A percentile compares a stretch with the other conserved stretches of the same genome.
These are phyloP conservation scores for Cairneyella variabilis DNA, from an alignment of 495 filamentous ascomycete species.

Conservation along the genomic window DNA sequence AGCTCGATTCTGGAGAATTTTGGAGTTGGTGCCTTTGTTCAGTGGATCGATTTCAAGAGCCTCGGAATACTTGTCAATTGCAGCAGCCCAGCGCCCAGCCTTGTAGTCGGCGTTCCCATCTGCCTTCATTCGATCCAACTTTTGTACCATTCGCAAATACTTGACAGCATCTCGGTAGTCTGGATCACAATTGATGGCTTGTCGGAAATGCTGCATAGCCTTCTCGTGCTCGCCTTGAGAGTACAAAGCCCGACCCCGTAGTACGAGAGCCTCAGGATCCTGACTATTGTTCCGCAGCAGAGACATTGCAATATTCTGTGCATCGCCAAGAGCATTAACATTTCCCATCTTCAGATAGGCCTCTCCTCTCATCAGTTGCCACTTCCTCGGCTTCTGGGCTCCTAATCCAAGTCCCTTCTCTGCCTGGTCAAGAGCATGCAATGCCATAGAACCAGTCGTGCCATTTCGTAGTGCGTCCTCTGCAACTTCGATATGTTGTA, in stretches of 20 bases:
- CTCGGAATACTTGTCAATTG: constrained; percentile 77
- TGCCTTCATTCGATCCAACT: constrained; percentile 89
- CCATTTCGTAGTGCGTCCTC: constrained; percentile 69
- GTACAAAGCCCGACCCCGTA: constrained; percentile 85
- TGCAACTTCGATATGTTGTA: constrained; percentile 74
- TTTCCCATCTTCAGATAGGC: constrained; percentile 94
- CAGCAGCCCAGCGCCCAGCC: constrained; percentile 69
- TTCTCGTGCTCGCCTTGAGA: constrained; percentile 91
- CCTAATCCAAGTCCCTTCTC: constrained; percentile 69
- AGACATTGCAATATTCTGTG: constrained; percentile 85
- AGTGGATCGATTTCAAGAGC: constrained; percentile 83
- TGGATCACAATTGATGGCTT: constrained; percentile 86
- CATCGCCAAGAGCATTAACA: constrained; percentile 82
- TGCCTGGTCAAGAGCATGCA: constrained; percentile 88
- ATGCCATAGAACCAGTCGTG: constrained; percentile 79
- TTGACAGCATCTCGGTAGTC: constrained; percentile 83
- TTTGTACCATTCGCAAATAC: constrained; percentile 79
- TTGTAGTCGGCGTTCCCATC: constrained; percentile 92
- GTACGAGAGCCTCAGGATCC: constrained; percentile 89
- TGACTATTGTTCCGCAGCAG: constrained; percentile 80
- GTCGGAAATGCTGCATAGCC: constrained; percentile 86
- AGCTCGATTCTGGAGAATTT: constrained; percentile 89
- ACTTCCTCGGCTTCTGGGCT: constrained; percentile 80
- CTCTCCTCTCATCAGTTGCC: constrained; percentile 88
- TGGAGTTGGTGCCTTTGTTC: constrained; percentile 92